A percentile compares a stretch with the other conserved stretches of the same genome.
Conservation (phyloP, 208 protist genomes). For the Trypanosoma vivax region DNA sequence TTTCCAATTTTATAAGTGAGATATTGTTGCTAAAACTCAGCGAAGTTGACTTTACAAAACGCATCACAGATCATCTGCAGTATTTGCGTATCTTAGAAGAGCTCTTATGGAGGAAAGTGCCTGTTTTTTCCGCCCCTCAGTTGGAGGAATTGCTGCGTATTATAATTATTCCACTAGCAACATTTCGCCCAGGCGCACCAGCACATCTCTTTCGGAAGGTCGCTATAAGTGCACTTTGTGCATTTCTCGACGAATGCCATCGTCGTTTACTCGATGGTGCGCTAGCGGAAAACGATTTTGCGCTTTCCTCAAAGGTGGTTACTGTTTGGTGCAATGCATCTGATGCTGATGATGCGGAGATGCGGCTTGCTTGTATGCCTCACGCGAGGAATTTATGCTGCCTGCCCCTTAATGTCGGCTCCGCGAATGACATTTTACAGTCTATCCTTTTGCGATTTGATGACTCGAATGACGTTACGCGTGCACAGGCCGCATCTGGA, state of each 20-base stretch:
- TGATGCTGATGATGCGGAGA: constrained; percentile 81
- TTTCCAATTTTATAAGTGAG: constrained; percentile 33
- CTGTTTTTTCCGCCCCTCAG: constrained; percentile 29
- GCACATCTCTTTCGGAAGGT: constrained; percentile 84
- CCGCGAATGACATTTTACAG: constrained; percentile 66
- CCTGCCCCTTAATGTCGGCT: constrained; percentile 44
- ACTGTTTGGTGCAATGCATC: constrained; percentile 64
- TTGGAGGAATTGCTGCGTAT: constrained; percentile 52
- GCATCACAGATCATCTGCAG: constrained; percentile 67
- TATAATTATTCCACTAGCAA: constrained; percentile 55
- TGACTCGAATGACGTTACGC: constrained; percentile 67
- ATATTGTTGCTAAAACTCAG: constrained; percentile 66
- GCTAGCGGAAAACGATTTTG: constrained; percentile 28
- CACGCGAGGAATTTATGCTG: constrained; percentile 36
- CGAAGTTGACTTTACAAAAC: constrained; percentile 59
- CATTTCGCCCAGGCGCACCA: constrained; percentile 56
- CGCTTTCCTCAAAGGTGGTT: constrained; percentile 37
- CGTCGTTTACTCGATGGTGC: constrained; percentile 12
- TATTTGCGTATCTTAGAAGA: constrained; percentile 70
- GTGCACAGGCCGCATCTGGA: constrained; percentile 33
- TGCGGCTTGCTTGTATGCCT: constrained; percentile 77
- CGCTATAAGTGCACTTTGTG: constrained; percentile 71
- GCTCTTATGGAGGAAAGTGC: constrained; percentile 40
- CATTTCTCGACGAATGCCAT: constrained; percentile 32
- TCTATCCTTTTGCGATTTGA: constrained; percentile 73